Evolutionary conservation across 1,284 basidiomycete species (phyloP), one percentile per base, ranked within the genome.

Genomic region (Trichosporon coremiiforme): DNA sequence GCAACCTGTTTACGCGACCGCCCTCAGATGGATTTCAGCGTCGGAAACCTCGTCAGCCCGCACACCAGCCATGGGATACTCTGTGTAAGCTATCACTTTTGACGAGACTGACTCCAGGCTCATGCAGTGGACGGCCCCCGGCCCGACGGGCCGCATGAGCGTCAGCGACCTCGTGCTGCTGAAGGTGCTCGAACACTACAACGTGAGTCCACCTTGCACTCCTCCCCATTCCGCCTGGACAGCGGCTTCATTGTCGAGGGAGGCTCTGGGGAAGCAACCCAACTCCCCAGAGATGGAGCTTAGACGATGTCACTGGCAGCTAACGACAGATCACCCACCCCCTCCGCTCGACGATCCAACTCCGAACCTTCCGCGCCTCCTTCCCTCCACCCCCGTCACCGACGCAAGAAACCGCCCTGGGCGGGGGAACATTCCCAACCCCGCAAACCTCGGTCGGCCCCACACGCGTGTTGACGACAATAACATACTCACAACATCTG

Each of bases 111-210:
- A 73, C 71, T 20, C 62, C 67, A 82, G 81, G 10, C 75, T 79
- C n/a, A 72, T 80, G 35, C 80, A 81, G 71, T 82, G 81, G 81
- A 74, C 78, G 31, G 74, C 74, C 50, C 55, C 74, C 1, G 70
- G 73, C 15, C 77, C 77, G 31, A 31, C 68, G 20, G 71, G 75
- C n/a, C 70, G 70, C 13, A 71, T 74, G 20, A 69, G 69, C 13
- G 76, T 80, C 25, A 71, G 70, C 35, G 80, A 82, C 41, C 74
- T 81, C n/a, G 70, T 82, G 68, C 65, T 78, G 12, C 72, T 73
- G 33, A 73, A 79, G 4, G 71, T 81, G 2, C 74, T 82, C 2
- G 80, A 81, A 67, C 77, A 77, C 47, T 79, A 82, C 67, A 74
- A 76, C 12, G 80, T 81, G 57, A 57, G 79, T 74, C 20, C 41